Base-by-base conservation (phyloP, 805 yeast genomes). In the Yamadazyma akitaensis region DNA sequence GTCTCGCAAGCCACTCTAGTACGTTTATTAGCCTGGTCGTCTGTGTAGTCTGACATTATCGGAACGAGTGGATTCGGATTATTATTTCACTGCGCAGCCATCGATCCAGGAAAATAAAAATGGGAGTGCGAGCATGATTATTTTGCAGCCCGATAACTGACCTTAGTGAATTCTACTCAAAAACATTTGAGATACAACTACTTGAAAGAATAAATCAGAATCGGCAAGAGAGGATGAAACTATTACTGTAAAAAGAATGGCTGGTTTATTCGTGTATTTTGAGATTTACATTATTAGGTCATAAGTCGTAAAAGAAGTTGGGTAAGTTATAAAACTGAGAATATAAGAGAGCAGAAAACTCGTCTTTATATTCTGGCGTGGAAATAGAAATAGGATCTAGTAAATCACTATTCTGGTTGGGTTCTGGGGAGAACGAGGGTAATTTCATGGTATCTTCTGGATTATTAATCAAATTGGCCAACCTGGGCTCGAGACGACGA, bases 1-100 rank as follows among this genome's bases (percentile, higher is more conserved):
- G 54, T 53, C 38, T 62, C 67, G 49, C 72, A 66, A 13, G 72
- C 72, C 2, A 57, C 59, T 24, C 59, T 44, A 2, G 61, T 60
- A 28, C 65, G 34, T 40, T 55, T 59, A 25, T 55, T 47, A 16
- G 43, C 37, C 13, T 44, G 31, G 12, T 44, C 48, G 21, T 34
- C 42, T 16, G 3, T 14, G 17, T 25, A 35, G 13, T 42, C 36
- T 14, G 39, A 26, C 40, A 36, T 42, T 18, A 26, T 19, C 10
- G 33, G 14, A 26, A 26, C 14, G 12, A 34, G 16, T 34, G 19
- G 24, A 19, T 17, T 32, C 35, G 35, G 24, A 21, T 21, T 21
- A 21, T 21, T 21, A 21, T 21, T 21, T 7, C 24, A 21, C 24
- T 13, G 39, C 21, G 26, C 39, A 37, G 39, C 28, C 32, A 28